These are phyloP conservation scores for Panaeolus cyanescens DNA, from an alignment of 768 basidiomycete species.

Conservation along the genomic window DNA sequence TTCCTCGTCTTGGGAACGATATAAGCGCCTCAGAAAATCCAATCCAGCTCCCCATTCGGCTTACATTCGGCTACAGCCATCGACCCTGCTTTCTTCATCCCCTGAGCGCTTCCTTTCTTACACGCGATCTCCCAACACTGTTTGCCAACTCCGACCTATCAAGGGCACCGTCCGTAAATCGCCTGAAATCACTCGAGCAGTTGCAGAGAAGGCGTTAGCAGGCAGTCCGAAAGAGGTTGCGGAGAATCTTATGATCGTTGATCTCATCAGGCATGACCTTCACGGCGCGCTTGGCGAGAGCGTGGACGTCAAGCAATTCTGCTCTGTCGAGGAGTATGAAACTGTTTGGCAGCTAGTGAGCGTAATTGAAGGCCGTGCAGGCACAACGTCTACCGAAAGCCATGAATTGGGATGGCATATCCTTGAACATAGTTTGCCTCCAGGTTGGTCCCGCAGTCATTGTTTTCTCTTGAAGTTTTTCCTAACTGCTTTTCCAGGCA, in stretches of 20 bases:
- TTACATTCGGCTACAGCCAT: slow-evolving; percentile 76
- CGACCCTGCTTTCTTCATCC: slow-evolving; percentile 81
- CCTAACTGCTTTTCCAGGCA: slow-evolving; percentile 50
- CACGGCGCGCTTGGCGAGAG: slow-evolving; percentile 81
- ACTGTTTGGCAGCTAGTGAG: slow-evolving; percentile 96
- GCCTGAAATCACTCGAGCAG: slow-evolving; percentile 60
- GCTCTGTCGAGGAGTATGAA: slow-evolving; percentile 87
- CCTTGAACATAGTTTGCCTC: slow-evolving; percentile 78
- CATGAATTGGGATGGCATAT: slow-evolving; percentile 76
- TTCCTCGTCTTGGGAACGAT: slow-evolving; percentile 70
- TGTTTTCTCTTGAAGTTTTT: not conserved
- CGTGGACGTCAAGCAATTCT: slow-evolving; percentile 84
- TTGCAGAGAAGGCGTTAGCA: slow-evolving; percentile 62
- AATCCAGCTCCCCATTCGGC: slow-evolving; percentile 93
- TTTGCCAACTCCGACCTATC: slow-evolving; percentile 89
- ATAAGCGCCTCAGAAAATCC: slow-evolving; percentile 64
- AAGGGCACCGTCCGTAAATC: slow-evolving; percentile 88
- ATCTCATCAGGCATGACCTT: slow-evolving; percentile 92
- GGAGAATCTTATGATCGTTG: slow-evolving; percentile 98
- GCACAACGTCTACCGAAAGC: slow-evolving; percentile 35
- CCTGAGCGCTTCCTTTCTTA: slow-evolving; percentile 91
- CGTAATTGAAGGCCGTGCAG: slow-evolving; percentile 77
- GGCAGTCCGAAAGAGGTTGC: slow-evolving; percentile 88
- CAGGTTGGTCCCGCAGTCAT: slow-evolving; percentile 51
- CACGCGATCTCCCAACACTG: slow-evolving; percentile 60